phyloP scores from a whole-genome alignment of 305 asterid genomes.

The Solanum hybrid region DNA sequence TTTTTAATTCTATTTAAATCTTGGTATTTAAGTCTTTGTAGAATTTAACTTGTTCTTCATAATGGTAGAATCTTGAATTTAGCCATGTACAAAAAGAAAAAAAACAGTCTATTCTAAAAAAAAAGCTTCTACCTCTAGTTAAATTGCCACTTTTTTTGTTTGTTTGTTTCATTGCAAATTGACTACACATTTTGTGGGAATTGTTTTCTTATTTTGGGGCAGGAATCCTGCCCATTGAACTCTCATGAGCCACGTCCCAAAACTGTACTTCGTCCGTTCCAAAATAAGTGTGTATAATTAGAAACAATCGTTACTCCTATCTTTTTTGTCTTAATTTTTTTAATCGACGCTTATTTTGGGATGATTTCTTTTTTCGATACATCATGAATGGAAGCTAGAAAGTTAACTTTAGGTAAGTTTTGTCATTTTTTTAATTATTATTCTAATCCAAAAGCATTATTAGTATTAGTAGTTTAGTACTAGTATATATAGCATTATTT shows the following conservation, averaged over 20 bases:
- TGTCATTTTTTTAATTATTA: neutral
- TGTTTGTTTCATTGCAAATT: neutral
- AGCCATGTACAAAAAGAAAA: constrained; percentile 19
- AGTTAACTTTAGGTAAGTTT: neutral
- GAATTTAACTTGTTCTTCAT: constrained; percentile 12
- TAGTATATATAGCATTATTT: neutral
- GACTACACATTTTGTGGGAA: constrained; percentile 7
- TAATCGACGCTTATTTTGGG: neutral
- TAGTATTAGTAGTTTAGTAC: neutral
- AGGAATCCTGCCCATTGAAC: constrained; percentile 21
- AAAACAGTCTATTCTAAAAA: constrained; percentile 7
- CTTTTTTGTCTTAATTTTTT: no score
- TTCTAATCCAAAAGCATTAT: neutral
- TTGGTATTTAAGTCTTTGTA: neutral
- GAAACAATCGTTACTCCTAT: no score
- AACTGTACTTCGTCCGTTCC: neutral
- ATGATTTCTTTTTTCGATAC: neutral
- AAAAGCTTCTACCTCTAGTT: neutral
- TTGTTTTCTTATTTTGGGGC: constrained; percentile 23
- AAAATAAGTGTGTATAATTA: neutral
- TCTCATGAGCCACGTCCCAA: constrained; percentile 15
- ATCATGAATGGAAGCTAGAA: neutral
- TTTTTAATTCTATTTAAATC: neutral
- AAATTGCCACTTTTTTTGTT: neutral
- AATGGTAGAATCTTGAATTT: constrained; percentile 15